Evolutionary conservation across 2,329 filamentous ascomycete genomes (phyloP).

Genomic region (Hymenoscyphus albidus): DNA sequence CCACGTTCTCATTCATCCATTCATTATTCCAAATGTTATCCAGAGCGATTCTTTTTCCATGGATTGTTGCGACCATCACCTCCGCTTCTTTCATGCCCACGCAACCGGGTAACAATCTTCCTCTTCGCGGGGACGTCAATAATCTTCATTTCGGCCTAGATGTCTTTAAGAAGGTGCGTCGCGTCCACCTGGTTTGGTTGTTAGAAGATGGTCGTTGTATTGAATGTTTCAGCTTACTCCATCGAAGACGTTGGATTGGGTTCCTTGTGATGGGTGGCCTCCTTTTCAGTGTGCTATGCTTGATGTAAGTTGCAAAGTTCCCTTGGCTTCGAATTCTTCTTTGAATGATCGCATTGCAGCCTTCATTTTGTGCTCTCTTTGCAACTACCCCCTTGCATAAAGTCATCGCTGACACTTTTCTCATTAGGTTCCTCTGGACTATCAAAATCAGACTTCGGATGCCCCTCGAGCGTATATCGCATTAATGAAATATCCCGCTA

Average conservation of each 20-base stretch:
- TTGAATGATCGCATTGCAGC: no score
- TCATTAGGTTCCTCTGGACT: conserved; percentile 22
- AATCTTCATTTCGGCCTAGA: neutral
- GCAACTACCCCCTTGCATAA: no score
- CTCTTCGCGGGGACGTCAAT: neutral
- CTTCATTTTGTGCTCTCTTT: no score
- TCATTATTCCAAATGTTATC: neutral
- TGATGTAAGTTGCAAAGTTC: neutral
- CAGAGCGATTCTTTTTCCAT: neutral
- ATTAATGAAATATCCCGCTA: conserved; percentile 17
- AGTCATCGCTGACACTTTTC: neutral
- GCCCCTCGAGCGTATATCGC: conserved; percentile 15
- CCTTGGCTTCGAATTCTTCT: neutral
- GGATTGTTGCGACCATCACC: neutral
- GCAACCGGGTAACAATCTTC: neutral
- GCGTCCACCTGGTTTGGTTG: neutral
- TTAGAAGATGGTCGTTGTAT: neutral
- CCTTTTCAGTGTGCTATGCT: neutral
- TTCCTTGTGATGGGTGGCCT: neutral
- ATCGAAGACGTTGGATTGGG: neutral
- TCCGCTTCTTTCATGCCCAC: neutral
- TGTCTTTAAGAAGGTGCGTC: neutral
- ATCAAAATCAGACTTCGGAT: conserved; percentile 7
- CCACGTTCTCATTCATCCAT: neutral
- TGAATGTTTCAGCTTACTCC: neutral